Evolutionary conservation across 1,284 basidiomycete genomes (phyloP), one percentile per base, ranked within the genome.

Genomic region (Leccinum pachyderme): DNA sequence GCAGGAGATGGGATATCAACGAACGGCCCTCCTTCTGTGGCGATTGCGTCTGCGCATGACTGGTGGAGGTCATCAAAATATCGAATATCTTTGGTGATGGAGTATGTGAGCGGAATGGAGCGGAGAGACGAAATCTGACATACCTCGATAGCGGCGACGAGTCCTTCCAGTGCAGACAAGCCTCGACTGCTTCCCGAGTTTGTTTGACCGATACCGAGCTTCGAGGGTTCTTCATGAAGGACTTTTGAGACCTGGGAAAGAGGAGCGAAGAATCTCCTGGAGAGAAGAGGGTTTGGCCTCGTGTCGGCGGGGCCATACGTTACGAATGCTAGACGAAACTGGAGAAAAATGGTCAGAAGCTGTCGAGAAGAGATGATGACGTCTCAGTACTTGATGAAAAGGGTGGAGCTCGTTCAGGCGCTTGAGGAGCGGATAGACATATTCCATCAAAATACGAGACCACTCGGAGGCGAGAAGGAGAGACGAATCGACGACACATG

Each of bases 141-240:
- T 61, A 89, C 88, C 78, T 91, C 88, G 22, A 91, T 70, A 15
- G 81, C 83, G 22, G 87, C 83, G 13, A 87, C 84, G 15, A 89
- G 70, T 2, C 84, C 88, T 55, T 91, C 88, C 5, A 91, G 69
- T 4, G 83, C 83, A 25, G 86, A 84, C 79, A 88, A 78, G 1
- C 87, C 87, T 51, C 72, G 71, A 47, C 59, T 68, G 1, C 74
- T 78, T 24, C 79, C 79, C 2, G 75, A 75, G 29, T 76, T 76
- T 2, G 82, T 81, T 51, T 76, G 71, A 1, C 86, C 86, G 24
- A 88, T 75, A 1, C 83, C 83, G 11, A 86, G 69, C 25, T 74
- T 75, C 7, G 63, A 60, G 4, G 75, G 74, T 1, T 79, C 72
- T n/a, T 81, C 77, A 32, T 72, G 73, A 58, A 88, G 71, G 45